These are phyloP conservation scores for Penicillium canescens DNA, from an alignment of 495 filamentous ascomycete genomes.

Conservation along the genomic window DNA sequence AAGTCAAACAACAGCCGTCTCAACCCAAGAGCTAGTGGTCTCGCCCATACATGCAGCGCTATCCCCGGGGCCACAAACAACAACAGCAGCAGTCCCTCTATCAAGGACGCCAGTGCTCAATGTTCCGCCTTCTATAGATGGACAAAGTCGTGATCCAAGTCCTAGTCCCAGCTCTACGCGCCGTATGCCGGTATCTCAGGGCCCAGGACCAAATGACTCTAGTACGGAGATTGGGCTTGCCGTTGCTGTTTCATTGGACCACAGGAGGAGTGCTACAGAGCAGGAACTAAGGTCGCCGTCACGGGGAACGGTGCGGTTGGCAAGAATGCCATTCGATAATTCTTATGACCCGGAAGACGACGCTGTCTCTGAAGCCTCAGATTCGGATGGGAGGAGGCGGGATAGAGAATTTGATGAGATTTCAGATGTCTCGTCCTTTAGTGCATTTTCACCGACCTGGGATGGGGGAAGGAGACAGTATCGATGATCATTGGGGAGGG, in stretches of 20 bases:
- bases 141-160: not conserved
- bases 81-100: not conserved
- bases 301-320: constrained; percentile 2
- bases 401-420: constrained; percentile 29
- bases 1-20: constrained; percentile 8
- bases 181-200: not conserved
- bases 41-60: not conserved
- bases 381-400: constrained; percentile 14
- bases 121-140: not conserved
- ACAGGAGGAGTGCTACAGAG: constrained; percentile 10
- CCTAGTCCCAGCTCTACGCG: not conserved
- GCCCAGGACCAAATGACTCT: not conserved
- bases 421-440: constrained; percentile 40
- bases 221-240: constrained; percentile 14
- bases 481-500: not conserved
- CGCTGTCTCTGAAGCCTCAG: constrained; percentile 32
- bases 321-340: constrained; percentile 30
- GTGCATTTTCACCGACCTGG: constrained; percentile 13
- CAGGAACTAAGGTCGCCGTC: constrained; percentile 10
- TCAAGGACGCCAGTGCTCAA: constrained; percentile 10
- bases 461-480: constrained; percentile 1
- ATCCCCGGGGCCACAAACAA: not conserved
- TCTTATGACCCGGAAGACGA: constrained; percentile 11
- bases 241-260: constrained; percentile 16
- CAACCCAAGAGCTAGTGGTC: constrained; percentile 21